These are phyloP conservation scores for Raphanus hybrid DNA, from an alignment of 441 rosid species.

Conservation along the genomic window DNA sequence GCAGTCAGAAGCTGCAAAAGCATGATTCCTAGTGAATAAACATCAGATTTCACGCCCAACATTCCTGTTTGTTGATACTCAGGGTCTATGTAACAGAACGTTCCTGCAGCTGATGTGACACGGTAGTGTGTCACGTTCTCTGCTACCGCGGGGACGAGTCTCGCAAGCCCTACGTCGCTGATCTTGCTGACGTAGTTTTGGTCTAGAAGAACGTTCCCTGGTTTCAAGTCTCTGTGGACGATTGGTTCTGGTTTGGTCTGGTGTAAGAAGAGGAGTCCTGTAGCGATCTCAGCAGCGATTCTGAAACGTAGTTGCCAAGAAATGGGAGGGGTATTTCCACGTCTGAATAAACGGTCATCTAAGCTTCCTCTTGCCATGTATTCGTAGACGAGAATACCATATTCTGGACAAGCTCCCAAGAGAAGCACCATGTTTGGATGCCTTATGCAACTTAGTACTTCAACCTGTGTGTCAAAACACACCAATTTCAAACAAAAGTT, in stretches of 20 bases:
- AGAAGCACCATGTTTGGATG: conserved; percentile 85
- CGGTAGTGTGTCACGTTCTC: conserved; percentile 61
- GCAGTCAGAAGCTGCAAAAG: conserved; percentile 69
- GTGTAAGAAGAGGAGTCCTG: conserved; percentile 67
- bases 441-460: conserved; percentile 69
- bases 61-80: conserved; percentile 81
- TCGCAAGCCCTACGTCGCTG: conserved; percentile 68
- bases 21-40: conserved; percentile 65
- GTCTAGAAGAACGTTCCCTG: conserved; percentile 71
- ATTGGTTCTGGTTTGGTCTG: conserved; percentile 77
- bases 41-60: conserved; percentile 76
- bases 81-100: conserved; percentile 76
- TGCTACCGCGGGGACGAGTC: conserved; percentile 72
- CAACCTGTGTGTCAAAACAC: conserved; percentile 49
- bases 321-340: conserved; percentile 56
- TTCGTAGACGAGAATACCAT: conserved; percentile 69
- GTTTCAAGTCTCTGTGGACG: conserved; percentile 77
- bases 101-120: conserved; percentile 70
- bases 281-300: conserved; percentile 70
- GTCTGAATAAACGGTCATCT: conserved; percentile 60
- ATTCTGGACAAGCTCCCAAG: conserved; percentile 77
- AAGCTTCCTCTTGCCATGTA: conserved; percentile 77
- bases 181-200: conserved; percentile 69
- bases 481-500: neutral
- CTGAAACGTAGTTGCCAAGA: conserved; percentile 74